These are phyloP conservation scores for Dioscorea dumetorum DNA, from an alignment of 106 monocot species.

Conservation along the genomic window DNA sequence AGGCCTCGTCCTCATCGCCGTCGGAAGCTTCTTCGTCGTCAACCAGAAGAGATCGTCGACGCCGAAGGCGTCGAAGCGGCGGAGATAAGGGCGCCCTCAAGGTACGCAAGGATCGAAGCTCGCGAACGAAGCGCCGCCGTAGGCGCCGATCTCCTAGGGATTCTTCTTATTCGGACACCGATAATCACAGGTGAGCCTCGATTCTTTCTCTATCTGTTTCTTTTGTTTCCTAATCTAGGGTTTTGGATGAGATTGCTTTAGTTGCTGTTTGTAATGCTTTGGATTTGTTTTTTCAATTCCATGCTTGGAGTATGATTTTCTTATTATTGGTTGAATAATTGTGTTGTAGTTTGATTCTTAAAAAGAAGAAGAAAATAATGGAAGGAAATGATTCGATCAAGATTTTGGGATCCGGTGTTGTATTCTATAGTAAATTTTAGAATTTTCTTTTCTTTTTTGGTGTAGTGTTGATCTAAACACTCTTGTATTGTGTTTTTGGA, in stretches of 20 bases:
- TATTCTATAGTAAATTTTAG: too few relatives aligned
- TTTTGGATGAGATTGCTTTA: background rate
- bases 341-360: too few relatives aligned
- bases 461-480: too few relatives aligned
- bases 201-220: background rate
- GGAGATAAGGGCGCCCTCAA: constrained; percentile 27
- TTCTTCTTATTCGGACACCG: constrained; percentile 16
- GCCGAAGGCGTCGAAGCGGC: constrained; percentile 18
- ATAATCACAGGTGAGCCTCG: constrained; percentile 23
- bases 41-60: background rate
- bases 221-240: background rate
- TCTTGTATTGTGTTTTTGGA: too few relatives aligned
- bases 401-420: too few relatives aligned
- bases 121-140: constrained; percentile 22
- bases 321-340: too few relatives aligned
- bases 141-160: constrained; percentile 21
- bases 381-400: too few relatives aligned
- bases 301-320: too few relatives aligned
- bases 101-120: constrained; percentile 34
- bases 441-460: too few relatives aligned
- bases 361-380: too few relatives aligned
- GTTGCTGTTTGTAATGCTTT: too few relatives aligned
- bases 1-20: background rate
- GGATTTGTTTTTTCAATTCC: too few relatives aligned
- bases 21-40: background rate